phyloP scores from a whole-genome alignment of 495 filamentous ascomycete genomes.

The Filosporella fistucella region DNA sequence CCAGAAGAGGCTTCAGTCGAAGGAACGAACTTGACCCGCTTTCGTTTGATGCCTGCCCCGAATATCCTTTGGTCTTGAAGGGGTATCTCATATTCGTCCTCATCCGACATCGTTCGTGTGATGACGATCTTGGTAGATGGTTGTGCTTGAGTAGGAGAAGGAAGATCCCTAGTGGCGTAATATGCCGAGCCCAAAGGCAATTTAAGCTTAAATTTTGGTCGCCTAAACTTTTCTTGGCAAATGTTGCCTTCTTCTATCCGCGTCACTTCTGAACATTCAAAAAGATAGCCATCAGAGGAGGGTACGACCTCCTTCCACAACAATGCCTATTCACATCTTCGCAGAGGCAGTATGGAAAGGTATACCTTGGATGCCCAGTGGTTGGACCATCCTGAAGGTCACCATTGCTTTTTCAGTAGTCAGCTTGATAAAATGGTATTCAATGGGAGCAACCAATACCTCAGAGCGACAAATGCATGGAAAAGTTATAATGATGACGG shows the following conservation, averaged over 20 bases:
- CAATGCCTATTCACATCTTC: constrained; percentile 80
- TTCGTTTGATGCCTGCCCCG: constrained; percentile 70
- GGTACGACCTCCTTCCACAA: not conserved
- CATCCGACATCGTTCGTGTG: constrained; percentile 18
- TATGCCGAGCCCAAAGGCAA: not conserved
- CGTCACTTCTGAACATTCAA: too few species aligned
- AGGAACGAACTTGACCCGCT: constrained; percentile 76
- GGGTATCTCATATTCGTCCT: constrained; percentile 42
- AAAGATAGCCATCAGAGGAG: too few species aligned
- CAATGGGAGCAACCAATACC: constrained; percentile 65
- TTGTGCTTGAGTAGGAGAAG: not conserved
- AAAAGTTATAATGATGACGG: constrained; percentile 90
- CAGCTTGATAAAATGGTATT: constrained; percentile 70
- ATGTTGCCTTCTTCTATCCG: constrained; percentile 2
- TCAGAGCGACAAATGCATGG: constrained; percentile 88
- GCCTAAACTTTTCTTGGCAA: not conserved
- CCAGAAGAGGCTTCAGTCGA: constrained; percentile 39
- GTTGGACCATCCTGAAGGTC: constrained; percentile 51
- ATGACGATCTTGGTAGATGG: not conserved
- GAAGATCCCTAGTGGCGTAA: not conserved
- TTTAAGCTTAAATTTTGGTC: constrained; percentile 20
- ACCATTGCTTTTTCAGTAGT: constrained; percentile 55
- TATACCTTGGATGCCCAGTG: constrained; percentile 31
- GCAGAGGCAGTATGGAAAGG: constrained; percentile 59
- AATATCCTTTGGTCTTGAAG: constrained; percentile 73